A percentile compares a stretch with the other conserved stretches of the same genome.
Conservation (phyloP, 108 stramenopile species). For the Skeletonema marinoi region DNA sequence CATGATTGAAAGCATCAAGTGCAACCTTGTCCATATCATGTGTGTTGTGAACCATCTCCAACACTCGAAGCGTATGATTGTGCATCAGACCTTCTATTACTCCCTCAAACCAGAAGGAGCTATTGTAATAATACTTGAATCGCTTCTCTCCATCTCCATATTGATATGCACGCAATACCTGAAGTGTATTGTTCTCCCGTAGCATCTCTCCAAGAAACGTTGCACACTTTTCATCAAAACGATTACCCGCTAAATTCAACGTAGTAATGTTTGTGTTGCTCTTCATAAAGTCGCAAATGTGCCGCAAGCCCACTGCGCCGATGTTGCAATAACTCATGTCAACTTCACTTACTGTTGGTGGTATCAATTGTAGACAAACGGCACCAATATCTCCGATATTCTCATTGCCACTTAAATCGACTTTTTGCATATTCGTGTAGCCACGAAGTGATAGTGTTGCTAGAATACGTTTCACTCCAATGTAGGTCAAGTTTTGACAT, state of each 20-base stretch:
- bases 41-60: not conserved
- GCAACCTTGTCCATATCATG: conserved; percentile 1
- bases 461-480: conserved; percentile 1
- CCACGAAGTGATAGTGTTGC: not conserved
- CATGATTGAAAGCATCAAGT: conserved; percentile 1
- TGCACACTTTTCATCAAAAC: not conserved
- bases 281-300: not conserved
- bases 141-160: conserved; percentile 4
- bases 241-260: not conserved
- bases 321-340: not conserved
- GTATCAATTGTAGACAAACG: not conserved
- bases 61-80: not conserved
- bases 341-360: not conserved
- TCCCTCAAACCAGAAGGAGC: conserved; percentile 3
- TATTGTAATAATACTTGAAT: not conserved
- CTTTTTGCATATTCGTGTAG: not conserved
- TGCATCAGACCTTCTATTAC: not conserved
- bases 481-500: not conserved
- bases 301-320: not conserved
- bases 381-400: not conserved
- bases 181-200: not conserved
- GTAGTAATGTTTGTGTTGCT: not conserved
- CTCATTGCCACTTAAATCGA: not conserved
- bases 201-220: not conserved
- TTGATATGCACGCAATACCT: not conserved